Evolutionary conservation across 1,139 yeast genomes (phyloP).

Genomic region (Pneumocystis jirovecii): DNA sequence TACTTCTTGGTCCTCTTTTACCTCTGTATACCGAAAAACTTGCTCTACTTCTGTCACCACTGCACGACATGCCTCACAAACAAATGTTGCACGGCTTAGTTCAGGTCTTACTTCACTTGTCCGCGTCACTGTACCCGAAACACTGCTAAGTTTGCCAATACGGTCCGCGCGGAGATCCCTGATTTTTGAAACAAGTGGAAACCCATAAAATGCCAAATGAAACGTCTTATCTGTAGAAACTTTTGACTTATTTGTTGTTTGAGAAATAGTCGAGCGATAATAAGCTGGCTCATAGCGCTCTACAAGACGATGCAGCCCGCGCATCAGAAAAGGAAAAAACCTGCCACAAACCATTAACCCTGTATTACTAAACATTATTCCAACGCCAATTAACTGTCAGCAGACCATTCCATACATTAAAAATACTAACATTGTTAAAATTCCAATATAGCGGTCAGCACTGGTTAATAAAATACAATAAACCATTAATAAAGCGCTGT

Average conservation of each 20-base stretch:
- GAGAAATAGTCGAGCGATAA: conserved; percentile 8
- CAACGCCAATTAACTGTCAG: no score
- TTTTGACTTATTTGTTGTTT: conserved; percentile 16
- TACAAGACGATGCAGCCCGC: conserved; percentile 59
- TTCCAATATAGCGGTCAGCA: no score
- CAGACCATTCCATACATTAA: no score
- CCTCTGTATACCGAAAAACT: conserved; percentile 76
- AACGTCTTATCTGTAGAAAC: conserved; percentile 51
- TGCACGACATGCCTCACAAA: conserved; percentile 81
- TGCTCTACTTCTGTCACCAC: conserved; percentile 84
- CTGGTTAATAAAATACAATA: no score
- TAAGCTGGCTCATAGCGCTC: conserved; percentile 55
- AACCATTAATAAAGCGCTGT: no score
- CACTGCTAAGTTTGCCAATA: conserved; percentile 70
- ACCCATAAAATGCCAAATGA: conserved; percentile 77
- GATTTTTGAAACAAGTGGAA: conserved; percentile 70
- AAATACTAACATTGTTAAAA: no score
- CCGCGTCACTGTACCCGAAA: conserved; percentile 91
- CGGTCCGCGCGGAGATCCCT: conserved; percentile 83
- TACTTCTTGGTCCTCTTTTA: not conserved
- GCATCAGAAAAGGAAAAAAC: conserved; percentile 49
- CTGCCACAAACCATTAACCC: no score
- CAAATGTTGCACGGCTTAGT: conserved; percentile 68
- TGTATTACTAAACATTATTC: no score
- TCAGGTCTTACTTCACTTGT: conserved; percentile 97